These are phyloP conservation scores for Trypanosoma rangeli DNA, from an alignment of 208 protist species.

Conservation along the genomic window DNA sequence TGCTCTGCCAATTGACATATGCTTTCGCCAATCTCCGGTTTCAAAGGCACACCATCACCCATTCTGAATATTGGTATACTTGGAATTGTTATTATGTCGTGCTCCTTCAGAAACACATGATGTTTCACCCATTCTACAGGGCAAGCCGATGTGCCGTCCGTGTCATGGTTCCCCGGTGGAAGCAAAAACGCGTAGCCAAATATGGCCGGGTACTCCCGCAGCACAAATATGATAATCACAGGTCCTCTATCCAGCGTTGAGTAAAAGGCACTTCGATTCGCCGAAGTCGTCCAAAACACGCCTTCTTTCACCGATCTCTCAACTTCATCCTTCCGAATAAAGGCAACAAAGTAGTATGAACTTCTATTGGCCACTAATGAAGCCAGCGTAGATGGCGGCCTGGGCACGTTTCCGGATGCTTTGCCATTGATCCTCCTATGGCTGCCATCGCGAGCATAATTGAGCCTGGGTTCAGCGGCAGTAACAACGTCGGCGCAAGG, in stretches of 20 bases:
- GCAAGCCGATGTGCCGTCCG: constrained; percentile 20
- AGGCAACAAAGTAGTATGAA: constrained; percentile 40
- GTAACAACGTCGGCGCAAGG: not conserved
- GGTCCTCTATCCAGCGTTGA: constrained; percentile 33
- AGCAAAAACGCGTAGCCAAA: constrained; percentile 64
- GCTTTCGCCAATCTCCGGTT: constrained; percentile 52
- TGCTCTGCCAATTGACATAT: constrained; percentile 50
- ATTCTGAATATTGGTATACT: constrained; percentile 48
- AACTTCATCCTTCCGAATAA: constrained; percentile 45
- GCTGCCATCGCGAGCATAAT: not conserved
- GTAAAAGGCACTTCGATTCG: constrained; percentile 44
- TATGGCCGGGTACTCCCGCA: constrained; percentile 37
- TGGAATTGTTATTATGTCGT: constrained; percentile 27
- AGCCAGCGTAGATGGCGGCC: constrained; percentile 3
- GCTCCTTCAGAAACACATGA: constrained; percentile 45
- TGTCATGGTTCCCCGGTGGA: constrained; percentile 21
- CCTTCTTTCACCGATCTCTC: constrained; percentile 48
- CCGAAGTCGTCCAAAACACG: constrained; percentile 41
- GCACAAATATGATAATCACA: constrained; percentile 50
- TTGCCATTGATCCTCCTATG: constrained; percentile 11
- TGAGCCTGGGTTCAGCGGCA: not conserved
- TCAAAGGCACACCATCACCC: constrained; percentile 56
- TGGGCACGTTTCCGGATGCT: not conserved
- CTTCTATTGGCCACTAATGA: constrained; percentile 14
- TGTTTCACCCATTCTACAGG: constrained; percentile 66